Evolutionary conservation across 345 rosid genomes (phyloP).

Genomic region (Salix koriyanagi): DNA sequence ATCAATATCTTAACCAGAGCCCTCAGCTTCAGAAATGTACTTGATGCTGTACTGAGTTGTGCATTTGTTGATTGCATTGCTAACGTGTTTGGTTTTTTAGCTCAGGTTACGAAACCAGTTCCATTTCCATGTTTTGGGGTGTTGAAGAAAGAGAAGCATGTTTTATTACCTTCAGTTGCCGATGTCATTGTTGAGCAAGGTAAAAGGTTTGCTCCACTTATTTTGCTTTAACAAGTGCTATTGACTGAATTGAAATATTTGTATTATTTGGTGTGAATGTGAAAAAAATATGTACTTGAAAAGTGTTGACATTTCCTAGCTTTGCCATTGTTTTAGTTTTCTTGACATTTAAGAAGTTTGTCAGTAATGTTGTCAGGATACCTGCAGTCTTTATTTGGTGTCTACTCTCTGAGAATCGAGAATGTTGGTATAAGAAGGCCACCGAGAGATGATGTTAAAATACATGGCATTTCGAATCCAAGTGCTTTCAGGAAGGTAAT

Average conservation of each 20-base stretch:
- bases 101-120: conserved; percentile 55
- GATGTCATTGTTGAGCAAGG: conserved; percentile 69
- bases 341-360: neutral
- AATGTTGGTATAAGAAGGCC: conserved; percentile 63
- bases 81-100: neutral
- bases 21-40: neutral
- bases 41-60: neutral
- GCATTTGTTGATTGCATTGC: neutral
- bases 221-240: too few relatives aligned
- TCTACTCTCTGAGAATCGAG: conserved; percentile 66
- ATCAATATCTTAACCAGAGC: neutral
- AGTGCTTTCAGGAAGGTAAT: conserved; percentile 60
- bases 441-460: conserved; percentile 61
- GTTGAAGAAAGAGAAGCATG: conserved; percentile 63
- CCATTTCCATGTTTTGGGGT: conserved; percentile 66
- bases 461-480: conserved; percentile 61
- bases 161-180: conserved; percentile 54
- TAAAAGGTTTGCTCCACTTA: conserved; percentile 3
- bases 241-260: neutral
- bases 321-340: conserved; percentile 1
- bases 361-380: conserved; percentile 38
- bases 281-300: neutral
- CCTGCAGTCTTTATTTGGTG: conserved; percentile 69
- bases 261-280: neutral
- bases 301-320: neutral